Evolutionary conservation across 176 grass and related monocot genomes (phyloP), one percentile per base, ranked within the genome.

Genomic region (Juncus inflexus): DNA sequence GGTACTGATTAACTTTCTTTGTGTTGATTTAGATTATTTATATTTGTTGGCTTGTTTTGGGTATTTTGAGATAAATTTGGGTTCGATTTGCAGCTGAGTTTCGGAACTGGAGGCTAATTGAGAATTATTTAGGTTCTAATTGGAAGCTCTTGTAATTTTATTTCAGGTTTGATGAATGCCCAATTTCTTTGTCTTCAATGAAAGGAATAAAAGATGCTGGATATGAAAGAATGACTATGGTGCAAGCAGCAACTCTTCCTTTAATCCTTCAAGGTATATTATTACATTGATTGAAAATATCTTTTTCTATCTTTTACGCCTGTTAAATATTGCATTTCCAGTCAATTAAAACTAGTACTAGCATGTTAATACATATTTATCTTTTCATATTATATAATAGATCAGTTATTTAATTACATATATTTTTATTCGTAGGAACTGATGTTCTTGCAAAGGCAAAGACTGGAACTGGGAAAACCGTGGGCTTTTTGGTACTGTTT

Each of bases 401-500:
- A 5, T 71, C 10, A 19, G 40, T 71, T 42, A 54, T 58, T 40
- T 14, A 70, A 14, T 63, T 52, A 8, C 15, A 61, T 54, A 12
- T 62, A 58, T 76, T 36, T 74, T 83, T 5, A 36, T 60, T 65
- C 72, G 9, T 79, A 97, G 92, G 94, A 54, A 86, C 77, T 60
- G 94, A 97, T 82, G 88, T 97, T 80, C 94, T 97, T 84, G 94
- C 88, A 67, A 97, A 97, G 82, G 94, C 94, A 60, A 97, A 97
- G 74, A 92, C 88, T 41, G 94, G 94, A 68, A 97, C 94, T 61
- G 92, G 94, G 51, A 97, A 97, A 86, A 97, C 88, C 45, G 85
- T 97, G 66, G 88, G 84, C 54, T 97, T 97, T 91, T 76, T 97
- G 94, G 87, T 97, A 94, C 55, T 87, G 13, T 19, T 74, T 62